Conservation (phyloP, 805 yeast species). For the Brettanomyces sp. region DNA sequence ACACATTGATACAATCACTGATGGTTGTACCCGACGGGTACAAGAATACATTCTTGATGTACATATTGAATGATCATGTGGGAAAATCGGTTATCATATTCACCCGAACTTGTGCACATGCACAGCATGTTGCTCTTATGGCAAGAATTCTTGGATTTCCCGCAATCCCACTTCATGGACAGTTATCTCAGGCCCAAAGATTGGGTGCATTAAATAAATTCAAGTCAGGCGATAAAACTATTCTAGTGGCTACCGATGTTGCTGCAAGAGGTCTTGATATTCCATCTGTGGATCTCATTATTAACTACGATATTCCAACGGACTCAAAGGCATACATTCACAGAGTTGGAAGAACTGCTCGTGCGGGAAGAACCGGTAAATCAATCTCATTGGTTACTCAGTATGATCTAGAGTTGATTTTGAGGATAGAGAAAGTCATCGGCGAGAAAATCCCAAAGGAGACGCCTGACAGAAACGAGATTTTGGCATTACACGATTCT, state of each 20-base stretch:
- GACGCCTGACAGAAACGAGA: slow-evolving; percentile 65
- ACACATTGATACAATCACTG: slow-evolving; percentile 79
- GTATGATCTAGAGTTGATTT: slow-evolving; percentile 81
- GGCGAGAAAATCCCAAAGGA: slow-evolving; percentile 80
- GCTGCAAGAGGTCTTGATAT: slow-evolving; percentile 97
- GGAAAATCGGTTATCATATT: slow-evolving; percentile 88
- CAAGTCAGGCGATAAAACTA: slow-evolving; percentile 60
- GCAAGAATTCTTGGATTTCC: slow-evolving; percentile 76
- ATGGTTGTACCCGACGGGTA: slow-evolving; percentile 89
- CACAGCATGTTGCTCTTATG: slow-evolving; percentile 80
- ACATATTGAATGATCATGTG: slow-evolving; percentile 67
- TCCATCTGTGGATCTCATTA: slow-evolving; percentile 81
- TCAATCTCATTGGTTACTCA: slow-evolving; percentile 87
- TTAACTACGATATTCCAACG: slow-evolving; percentile 89
- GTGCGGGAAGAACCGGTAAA: slow-evolving; percentile 86
- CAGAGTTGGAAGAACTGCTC: slow-evolving; percentile 96
- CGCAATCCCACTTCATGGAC: slow-evolving; percentile 93
- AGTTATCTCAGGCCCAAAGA: slow-evolving; percentile 75
- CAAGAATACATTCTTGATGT: slow-evolving; percentile 80
- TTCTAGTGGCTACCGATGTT: slow-evolving; percentile 78
- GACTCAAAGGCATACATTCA: slow-evolving; percentile 96
- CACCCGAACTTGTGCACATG: slow-evolving; percentile 91
- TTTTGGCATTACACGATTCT: slow-evolving; percentile 69
- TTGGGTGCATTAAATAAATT: slow-evolving; percentile 74
- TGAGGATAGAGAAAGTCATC: slow-evolving; percentile 82